phyloP scores from a whole-genome alignment of 805 yeast genomes.

The Brettanomyces naardenensis region DNA sequence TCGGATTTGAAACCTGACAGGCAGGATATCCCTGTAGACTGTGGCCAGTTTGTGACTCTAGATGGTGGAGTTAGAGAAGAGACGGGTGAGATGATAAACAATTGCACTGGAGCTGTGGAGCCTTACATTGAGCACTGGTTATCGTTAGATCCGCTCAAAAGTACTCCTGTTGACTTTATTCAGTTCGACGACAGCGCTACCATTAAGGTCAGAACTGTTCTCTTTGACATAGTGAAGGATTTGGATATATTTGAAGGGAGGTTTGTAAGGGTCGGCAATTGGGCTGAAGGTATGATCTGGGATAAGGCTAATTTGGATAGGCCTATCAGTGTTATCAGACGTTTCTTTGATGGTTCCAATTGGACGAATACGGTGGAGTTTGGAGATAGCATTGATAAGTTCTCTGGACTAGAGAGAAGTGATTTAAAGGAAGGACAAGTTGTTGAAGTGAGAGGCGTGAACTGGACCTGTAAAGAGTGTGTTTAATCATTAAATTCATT shows the following conservation, averaged over 20 bases:
- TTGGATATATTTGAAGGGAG: conserved; percentile 31
- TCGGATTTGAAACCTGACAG: conserved; percentile 7
- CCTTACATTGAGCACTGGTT: conserved; percentile 50
- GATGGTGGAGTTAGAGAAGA: conserved; percentile 38
- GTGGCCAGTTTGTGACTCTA: conserved; percentile 36
- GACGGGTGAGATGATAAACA: conserved; percentile 41
- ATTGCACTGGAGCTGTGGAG: conserved; percentile 32
- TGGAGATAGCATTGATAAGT: conserved; percentile 11
- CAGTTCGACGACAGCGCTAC: not conserved
- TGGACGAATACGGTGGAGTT: conserved; percentile 11
- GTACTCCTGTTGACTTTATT: not conserved
- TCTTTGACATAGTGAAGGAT: conserved; percentile 12
- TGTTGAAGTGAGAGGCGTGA: conserved; percentile 7
- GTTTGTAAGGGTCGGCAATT: conserved; percentile 39
- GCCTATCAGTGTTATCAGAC: conserved; percentile 18
- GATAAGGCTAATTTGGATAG: conserved; percentile 16
- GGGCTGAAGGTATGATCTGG: conserved; percentile 44
- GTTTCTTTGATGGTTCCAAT: conserved; percentile 7
- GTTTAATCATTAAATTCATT: not conserved
- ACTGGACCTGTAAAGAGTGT: conserved; percentile 10
- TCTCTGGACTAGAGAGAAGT: conserved; percentile 1
- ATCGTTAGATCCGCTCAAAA: conserved; percentile 31
- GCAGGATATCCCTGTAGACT: conserved; percentile 28
- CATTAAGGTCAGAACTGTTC: conserved; percentile 10
- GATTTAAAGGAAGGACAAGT: conserved; percentile 4